These are phyloP conservation scores for Samsoniella hepiali DNA, from an alignment of 2,329 filamentous ascomycete species.

Conservation along the genomic window DNA sequence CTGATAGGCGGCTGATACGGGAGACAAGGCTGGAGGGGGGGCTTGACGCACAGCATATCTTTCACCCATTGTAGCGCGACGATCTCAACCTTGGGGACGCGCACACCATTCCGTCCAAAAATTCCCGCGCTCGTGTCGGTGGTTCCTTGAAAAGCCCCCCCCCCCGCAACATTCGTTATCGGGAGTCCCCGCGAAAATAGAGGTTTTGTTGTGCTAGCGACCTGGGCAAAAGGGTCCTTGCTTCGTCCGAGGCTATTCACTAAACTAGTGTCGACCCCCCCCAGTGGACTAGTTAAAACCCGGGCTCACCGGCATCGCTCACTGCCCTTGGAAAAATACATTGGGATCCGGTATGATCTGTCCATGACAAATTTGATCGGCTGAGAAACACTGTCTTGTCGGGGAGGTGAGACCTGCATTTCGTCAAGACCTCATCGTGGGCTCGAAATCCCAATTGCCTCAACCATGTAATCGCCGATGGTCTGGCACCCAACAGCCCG, in stretches of 20 bases:
- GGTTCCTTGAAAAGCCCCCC: background rate
- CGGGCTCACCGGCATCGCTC: no score
- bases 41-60: background rate
- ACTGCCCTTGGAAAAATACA: no score
- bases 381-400: no score
- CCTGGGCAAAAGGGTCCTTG: no score
- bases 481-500: background rate
- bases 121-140: background rate
- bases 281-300: no score
- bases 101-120: background rate
- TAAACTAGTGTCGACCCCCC: no score
- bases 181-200: background rate
- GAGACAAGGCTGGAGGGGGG: background rate
- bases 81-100: background rate
- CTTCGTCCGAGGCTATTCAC: no score
- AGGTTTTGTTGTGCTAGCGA: no score
- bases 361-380: no score
- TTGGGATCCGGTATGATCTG: no score
- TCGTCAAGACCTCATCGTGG: background rate
- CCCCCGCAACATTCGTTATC: background rate
- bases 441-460: background rate
- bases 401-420: background rate
- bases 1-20: constrained; percentile 1
- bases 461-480: background rate
- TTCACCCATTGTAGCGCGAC: background rate